A percentile compares a stretch with the other conserved stretches of the same genome.
Conservation (phyloP, 805 yeast genomes). For the Metschnikowia colocasiae region DNA sequence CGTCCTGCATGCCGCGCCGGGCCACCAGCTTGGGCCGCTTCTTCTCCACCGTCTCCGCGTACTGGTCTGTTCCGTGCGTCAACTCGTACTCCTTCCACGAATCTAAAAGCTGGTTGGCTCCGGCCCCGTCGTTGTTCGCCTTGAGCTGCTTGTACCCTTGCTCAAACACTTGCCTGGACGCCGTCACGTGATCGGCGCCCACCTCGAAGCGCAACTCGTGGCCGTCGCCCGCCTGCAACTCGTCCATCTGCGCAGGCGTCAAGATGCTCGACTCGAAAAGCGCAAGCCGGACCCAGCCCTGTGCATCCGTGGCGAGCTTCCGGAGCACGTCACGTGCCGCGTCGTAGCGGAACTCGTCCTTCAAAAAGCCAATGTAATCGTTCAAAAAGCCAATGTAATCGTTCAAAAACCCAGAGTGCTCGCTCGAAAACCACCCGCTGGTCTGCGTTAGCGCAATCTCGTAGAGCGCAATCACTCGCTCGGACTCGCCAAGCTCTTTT, state of each 20-base stretch:
- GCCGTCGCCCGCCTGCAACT: conserved; percentile 42
- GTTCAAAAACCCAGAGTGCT: conserved; percentile 47
- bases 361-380: conserved; percentile 52
- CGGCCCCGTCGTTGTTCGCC: conserved; percentile 30
- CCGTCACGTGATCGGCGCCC: conserved; percentile 46
- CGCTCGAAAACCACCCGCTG: conserved; percentile 22
- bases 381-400: conserved; percentile 47
- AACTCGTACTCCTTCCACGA: conserved; percentile 64
- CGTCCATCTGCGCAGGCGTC: conserved; percentile 46
- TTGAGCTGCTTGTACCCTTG: conserved; percentile 48
- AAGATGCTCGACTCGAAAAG: conserved; percentile 68
- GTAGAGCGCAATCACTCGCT: conserved; percentile 62
- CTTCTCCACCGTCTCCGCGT: conserved; percentile 32
- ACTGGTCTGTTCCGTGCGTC: conserved; percentile 50
- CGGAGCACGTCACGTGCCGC: conserved; percentile 52
- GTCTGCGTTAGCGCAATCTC: conserved; percentile 40
- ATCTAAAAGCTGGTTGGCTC: conserved; percentile 52
- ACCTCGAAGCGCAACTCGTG: conserved; percentile 52
- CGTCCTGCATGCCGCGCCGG: conserved; percentile 42
- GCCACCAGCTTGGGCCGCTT: conserved; percentile 56
- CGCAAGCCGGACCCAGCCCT: conserved; percentile 63
- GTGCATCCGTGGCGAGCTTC: conserved; percentile 30
- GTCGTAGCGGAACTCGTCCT: conserved; percentile 56
- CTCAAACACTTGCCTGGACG: conserved; percentile 55
- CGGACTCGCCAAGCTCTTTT: conserved; percentile 59